Conservation (phyloP, 1,284 basidiomycete species). For the Agroathelia rolfsii region DNA sequence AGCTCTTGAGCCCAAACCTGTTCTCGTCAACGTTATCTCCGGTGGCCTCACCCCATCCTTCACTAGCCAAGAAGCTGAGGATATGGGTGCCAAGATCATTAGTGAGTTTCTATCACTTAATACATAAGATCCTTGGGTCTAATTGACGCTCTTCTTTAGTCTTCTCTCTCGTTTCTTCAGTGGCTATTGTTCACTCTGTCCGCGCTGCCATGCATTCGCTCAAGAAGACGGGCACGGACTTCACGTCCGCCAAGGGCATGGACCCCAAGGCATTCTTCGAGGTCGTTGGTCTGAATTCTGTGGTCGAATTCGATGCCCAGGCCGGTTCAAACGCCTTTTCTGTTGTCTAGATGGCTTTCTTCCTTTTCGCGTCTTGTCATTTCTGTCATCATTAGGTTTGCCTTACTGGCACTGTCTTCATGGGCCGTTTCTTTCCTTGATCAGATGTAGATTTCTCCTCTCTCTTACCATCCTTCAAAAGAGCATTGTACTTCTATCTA, state of each 20-base stretch:
- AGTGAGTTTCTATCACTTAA: slow-evolving; percentile 46
- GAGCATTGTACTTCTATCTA: too few species aligned
- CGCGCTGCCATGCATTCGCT: slow-evolving; percentile 64
- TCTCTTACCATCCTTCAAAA: too few species aligned
- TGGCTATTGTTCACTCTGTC: slow-evolving; percentile 63
- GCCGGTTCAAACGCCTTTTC: slow-evolving; percentile 54
- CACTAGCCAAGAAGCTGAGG: slow-evolving; percentile 57
- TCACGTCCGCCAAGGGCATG: slow-evolving; percentile 59
- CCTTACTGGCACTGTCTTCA: too few species aligned
- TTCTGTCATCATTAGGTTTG: too few species aligned
- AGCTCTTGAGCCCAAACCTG: slow-evolving; percentile 60
- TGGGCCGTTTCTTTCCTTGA: too few species aligned
- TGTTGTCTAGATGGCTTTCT: slow-evolving; percentile 25
- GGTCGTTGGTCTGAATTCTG: slow-evolving; percentile 57
- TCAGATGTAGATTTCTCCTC: too few species aligned
- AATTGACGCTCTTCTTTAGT: slow-evolving; percentile 28
- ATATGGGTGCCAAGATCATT: slow-evolving; percentile 65
- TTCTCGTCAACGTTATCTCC: slow-evolving; percentile 70
- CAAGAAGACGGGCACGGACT: slow-evolving; percentile 70
- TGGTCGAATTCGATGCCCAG: slow-evolving; percentile 44
- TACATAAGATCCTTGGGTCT: too few species aligned
- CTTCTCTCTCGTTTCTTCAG: slow-evolving; percentile 61
- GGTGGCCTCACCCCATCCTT: slow-evolving; percentile 69
- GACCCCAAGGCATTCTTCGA: slow-evolving; percentile 69
- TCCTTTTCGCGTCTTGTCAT: too few species aligned